phyloP scores from a whole-genome alignment of 148 eudicot species.

The Pharnaceum exiguum region DNA sequence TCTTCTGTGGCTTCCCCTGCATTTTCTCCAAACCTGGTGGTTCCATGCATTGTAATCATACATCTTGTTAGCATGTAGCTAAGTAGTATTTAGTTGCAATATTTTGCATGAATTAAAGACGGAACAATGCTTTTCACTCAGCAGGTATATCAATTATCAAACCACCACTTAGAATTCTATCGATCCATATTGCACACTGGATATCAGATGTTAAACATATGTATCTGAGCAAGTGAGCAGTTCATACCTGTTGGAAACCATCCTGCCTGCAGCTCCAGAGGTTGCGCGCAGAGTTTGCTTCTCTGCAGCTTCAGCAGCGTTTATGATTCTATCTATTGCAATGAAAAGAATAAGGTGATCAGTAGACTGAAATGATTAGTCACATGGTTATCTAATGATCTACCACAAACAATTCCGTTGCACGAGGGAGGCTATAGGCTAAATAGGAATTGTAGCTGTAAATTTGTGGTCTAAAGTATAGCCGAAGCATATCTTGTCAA shows the following conservation, averaged over 20 bases:
- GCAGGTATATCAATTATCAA: too few species aligned
- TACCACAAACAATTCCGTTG: too few species aligned
- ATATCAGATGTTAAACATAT: background rate
- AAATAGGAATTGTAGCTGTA: background rate
- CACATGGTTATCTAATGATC: too few species aligned
- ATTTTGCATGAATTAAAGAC: background rate
- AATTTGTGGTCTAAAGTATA: background rate
- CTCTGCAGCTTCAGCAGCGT: slow-evolving; percentile 88
- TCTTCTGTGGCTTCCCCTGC: slow-evolving; percentile 85
- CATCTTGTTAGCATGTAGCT: background rate
- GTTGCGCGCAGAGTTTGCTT: slow-evolving; percentile 71
- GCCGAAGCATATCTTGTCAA: background rate
- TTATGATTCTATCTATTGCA: slow-evolving; percentile 71
- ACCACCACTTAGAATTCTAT: too few species aligned
- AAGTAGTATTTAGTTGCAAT: background rate
- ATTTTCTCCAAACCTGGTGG: slow-evolving; percentile 62
- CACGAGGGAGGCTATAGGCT: background rate
- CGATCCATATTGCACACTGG: background rate
- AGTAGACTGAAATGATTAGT: too few species aligned
- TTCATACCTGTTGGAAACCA: slow-evolving; percentile 55
- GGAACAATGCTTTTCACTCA: too few species aligned
- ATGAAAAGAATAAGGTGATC: too few species aligned
- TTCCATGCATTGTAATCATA: background rate
- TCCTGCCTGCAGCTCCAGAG: slow-evolving; percentile 62
- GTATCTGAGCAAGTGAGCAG: background rate